phyloP scores from a whole-genome alignment of 257 asterid species.

The Fraxinus americana region DNA sequence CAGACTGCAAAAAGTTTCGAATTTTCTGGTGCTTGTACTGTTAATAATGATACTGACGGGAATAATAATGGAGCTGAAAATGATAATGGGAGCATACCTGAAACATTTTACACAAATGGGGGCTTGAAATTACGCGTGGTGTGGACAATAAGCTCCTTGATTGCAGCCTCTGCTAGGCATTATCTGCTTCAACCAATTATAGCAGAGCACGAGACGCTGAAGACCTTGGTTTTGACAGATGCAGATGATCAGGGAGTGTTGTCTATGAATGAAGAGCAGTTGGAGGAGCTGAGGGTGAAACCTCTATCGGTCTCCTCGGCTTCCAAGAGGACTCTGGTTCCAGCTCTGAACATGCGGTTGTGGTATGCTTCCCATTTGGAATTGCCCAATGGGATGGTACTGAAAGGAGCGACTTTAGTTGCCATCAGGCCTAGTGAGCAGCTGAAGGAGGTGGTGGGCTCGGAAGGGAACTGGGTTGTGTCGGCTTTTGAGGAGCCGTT shows the following conservation, averaged over 20 bases:
- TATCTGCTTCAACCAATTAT: slow-evolving; percentile 49
- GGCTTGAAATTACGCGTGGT: slow-evolving; percentile 52
- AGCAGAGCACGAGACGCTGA: slow-evolving; percentile 45
- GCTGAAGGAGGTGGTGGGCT: slow-evolving; percentile 51
- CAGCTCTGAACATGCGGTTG: slow-evolving; percentile 48
- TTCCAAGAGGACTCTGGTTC: slow-evolving; percentile 51
- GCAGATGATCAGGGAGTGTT: slow-evolving; percentile 49
- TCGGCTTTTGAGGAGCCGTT: slow-evolving; percentile 80
- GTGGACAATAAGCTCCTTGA: slow-evolving; percentile 57
- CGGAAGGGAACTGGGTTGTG: slow-evolving; percentile 67
- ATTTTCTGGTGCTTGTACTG: not conserved
- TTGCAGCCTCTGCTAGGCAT: slow-evolving; percentile 57
- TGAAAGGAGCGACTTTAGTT: slow-evolving; percentile 54
- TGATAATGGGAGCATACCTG: slow-evolving; percentile 47
- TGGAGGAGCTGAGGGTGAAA: slow-evolving; percentile 56
- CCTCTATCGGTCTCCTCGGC: slow-evolving; percentile 52
- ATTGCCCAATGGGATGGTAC: slow-evolving; percentile 52
- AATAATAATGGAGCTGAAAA: slow-evolving; percentile 12
- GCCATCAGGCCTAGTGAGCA: slow-evolving; percentile 61
- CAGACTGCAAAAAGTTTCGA: not conserved
- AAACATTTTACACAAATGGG: slow-evolving; percentile 49
- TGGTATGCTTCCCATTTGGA: slow-evolving; percentile 52
- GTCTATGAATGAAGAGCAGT: slow-evolving; percentile 46
- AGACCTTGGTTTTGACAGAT: slow-evolving; percentile 43
- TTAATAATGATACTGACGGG: not conserved